These are phyloP conservation scores for Xenosphaeropsis pyriputrescens DNA, from an alignment of 2,329 filamentous ascomycete species.

Conservation along the genomic window DNA sequence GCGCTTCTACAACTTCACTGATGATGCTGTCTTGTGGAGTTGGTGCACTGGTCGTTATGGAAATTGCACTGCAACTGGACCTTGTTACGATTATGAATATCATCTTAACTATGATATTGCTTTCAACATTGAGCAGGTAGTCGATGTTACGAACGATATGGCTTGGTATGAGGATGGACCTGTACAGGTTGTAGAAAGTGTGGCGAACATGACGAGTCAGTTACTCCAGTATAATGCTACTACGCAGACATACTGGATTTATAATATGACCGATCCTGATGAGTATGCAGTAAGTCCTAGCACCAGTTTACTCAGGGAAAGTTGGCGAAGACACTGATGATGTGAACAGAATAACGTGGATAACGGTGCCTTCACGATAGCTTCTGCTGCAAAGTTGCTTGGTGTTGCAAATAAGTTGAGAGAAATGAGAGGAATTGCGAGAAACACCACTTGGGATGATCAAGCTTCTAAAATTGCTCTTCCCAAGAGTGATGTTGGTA, in stretches of 20 bases:
- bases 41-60: constrained; percentile 55
- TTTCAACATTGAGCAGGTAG: constrained; percentile 22
- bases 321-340: neutral
- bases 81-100: constrained; percentile 60
- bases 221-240: constrained; percentile 44
- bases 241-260: constrained; percentile 27
- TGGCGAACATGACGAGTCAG: constrained; percentile 46
- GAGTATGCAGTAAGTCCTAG: constrained; percentile 24
- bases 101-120: constrained; percentile 59
- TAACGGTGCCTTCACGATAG: constrained; percentile 52
- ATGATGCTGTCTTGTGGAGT: constrained; percentile 44
- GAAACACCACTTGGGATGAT: constrained; percentile 41
- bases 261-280: constrained; percentile 57
- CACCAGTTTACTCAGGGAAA: too few relatives aligned
- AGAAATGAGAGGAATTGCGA: constrained; percentile 8
- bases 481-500: constrained; percentile 36
- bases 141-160: constrained; percentile 18
- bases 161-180: constrained; percentile 25
- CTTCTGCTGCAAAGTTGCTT: constrained; percentile 24
- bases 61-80: constrained; percentile 48
- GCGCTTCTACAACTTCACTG: constrained; percentile 41
- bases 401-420: constrained; percentile 25
- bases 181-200: constrained; percentile 48
- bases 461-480: constrained; percentile 40
- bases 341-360: constrained; percentile 22